Evolutionary conservation across 2,329 filamentous ascomycete species (phyloP).

Genomic region (Trichoderma hamatum): DNA sequence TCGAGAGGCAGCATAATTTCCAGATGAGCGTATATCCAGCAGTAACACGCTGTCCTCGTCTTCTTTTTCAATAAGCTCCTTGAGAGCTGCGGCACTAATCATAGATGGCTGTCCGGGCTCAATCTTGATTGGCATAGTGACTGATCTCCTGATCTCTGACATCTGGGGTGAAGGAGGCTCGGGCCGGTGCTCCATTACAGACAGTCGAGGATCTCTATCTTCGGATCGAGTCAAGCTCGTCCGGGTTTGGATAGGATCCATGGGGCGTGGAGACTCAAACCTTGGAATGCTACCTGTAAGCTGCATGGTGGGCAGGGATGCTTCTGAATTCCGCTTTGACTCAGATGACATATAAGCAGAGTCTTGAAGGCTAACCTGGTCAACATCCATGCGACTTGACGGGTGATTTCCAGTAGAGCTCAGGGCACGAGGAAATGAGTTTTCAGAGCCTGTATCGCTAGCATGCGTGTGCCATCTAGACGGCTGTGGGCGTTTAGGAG

Average conservation of each 20-base stretch:
- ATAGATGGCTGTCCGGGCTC: constrained; percentile 53
- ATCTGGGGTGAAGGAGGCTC: constrained; percentile 43
- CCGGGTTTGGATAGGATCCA: constrained; percentile 34
- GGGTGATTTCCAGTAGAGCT: constrained; percentile 32
- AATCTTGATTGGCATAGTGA: constrained; percentile 56
- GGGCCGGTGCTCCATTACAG: constrained; percentile 52
- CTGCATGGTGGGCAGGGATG: constrained; percentile 48
- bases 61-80: constrained; percentile 55
- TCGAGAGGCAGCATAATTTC: constrained; percentile 75
- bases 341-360: constrained; percentile 59
- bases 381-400: constrained; percentile 47
- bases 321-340: constrained; percentile 56
- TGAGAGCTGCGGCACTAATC: constrained; percentile 58
- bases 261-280: constrained; percentile 44
- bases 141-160: constrained; percentile 42
- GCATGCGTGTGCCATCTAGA: constrained; percentile 54
- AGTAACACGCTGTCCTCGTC: constrained; percentile 60
- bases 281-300: constrained; percentile 47
- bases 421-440: constrained; percentile 35
- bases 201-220: constrained; percentile 58
- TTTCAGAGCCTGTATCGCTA: constrained; percentile 47
- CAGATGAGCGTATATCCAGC: constrained; percentile 83
- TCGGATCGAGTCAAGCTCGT: constrained; percentile 48
- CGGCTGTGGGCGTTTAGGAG: constrained; percentile 46
- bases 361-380: constrained; percentile 52